Evolutionary conservation across 2,329 filamentous ascomycete genomes (phyloP), one percentile per base, ranked within the genome.

Genomic region (Phaeosphaeriaceae sp.): DNA sequence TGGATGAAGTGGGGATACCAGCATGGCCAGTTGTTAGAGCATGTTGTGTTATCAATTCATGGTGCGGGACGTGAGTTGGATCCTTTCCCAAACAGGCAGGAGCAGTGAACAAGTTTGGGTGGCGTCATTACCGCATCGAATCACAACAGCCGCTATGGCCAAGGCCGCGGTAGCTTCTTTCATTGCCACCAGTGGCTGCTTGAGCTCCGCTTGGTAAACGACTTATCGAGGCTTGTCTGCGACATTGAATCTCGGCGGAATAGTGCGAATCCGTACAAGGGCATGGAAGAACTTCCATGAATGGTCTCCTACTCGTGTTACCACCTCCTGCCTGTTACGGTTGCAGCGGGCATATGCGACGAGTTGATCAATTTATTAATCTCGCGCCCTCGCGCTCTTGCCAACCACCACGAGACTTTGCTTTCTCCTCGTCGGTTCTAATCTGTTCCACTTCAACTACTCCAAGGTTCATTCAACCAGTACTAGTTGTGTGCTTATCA

Each of bases 161-260:
- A 39, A 45, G 42, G 8, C 32, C 42, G n/a, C n/a, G n/a, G 28
- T 28, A 47, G 44, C 37, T 47, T 42, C 23, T 20, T 30, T 29
- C 37, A 17, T 37, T 36, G 43, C 43, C 43, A 39, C 43, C 43
- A 36, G 20, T 11, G 6, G 41, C 54, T 48, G 54, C 54, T 37
- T 29, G 42, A 13, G n/a, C 23, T 15, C 42, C 35, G 34, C 42
- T 58, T 54, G 43, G 40, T 43, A 34, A 46, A 37, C 46, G 39
- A 48, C 51, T 57, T 54, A 34, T 52, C 48, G 54, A 58, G 54
- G 54, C 54, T 58, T 58, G 54, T 52, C 46, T 49, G 29, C 30
- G 40, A 46, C 51, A 42, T 52, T 36, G 42, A 29, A 23, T 49
- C 51, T 54, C 42, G 54, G 51, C 48, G 42, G 11, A 47, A 33